Conservation (phyloP, 2,329 filamentous ascomycete genomes). For the Cytospora piceae region DNA sequence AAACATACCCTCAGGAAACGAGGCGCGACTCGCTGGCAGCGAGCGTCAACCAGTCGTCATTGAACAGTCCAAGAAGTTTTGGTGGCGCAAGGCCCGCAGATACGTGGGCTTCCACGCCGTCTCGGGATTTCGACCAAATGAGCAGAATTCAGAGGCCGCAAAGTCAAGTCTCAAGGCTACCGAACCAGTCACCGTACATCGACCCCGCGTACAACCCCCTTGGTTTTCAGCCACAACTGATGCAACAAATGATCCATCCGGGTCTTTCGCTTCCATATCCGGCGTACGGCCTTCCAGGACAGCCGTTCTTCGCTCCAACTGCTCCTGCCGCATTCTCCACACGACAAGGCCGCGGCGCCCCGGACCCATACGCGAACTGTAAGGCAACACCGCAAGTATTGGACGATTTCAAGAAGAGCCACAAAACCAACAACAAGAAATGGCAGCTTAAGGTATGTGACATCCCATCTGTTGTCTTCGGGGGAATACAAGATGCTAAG, state of each 20-base stretch:
- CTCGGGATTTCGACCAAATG: conserved; percentile 16
- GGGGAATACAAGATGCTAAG: conserved; percentile 28
- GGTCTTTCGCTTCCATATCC: conserved; percentile 6
- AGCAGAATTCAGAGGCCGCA: conserved; percentile 21
- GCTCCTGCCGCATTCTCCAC: conserved; percentile 22
- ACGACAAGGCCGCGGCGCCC: conserved; percentile 17
- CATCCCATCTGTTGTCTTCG: background rate
- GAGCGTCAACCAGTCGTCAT: conserved; percentile 25
- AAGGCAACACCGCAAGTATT: conserved; percentile 53
- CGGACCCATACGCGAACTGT: conserved; percentile 59
- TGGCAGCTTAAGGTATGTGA: conserved; percentile 74
- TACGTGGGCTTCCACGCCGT: conserved; percentile 10
- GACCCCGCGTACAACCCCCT: conserved; percentile 14
- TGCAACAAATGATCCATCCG: conserved; percentile 18
- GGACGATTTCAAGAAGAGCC: conserved; percentile 77
- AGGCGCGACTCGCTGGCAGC: conserved; percentile 27
- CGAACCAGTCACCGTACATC: conserved; percentile 23
- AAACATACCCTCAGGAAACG: conserved; percentile 14
- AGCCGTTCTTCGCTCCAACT: conserved; percentile 25
- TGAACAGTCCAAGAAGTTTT: conserved; percentile 24
- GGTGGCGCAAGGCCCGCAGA: conserved; percentile 17
- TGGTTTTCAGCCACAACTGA: conserved; percentile 13
- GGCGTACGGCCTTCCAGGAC: conserved; percentile 18
- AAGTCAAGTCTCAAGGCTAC: conserved; percentile 22
- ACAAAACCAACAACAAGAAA: conserved; percentile 70